Base-by-base conservation (phyloP, 768 basidiomycete species). In the Termitomyces titanicus region DNA sequence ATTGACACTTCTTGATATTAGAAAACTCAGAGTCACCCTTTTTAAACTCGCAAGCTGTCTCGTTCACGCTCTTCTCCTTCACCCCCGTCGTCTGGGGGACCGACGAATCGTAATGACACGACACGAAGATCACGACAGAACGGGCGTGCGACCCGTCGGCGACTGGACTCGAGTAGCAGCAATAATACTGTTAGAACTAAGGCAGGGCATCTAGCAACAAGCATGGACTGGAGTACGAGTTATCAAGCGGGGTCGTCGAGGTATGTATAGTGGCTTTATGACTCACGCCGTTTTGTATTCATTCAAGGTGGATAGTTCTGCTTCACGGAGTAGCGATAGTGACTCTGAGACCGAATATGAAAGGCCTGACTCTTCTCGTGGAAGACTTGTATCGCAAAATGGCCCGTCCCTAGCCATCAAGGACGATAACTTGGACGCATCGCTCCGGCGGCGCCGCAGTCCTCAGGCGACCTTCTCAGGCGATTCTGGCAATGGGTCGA, bases 201-300 rank as follows among this genome's bases (percentile, higher is more conserved):
- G 27, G 37, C 60, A 3, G 63, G 55, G 47, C 67, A 61, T 51
- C 53, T 55, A 42, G 50, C 52, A 40, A 68, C 71, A 54, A 70
- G 69, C 56, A 64, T 84, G 61, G 90, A 85, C 61, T 83, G 90
- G 85, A 93, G 89, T 64, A 92, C 90, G 12, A 92, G 90, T 61
- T 93, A 93, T 70, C 87, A 91, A 55, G 91, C 86, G 27, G 91
- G 91, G 43, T 89, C 89, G 33, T 92, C 89, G 10, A 83, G 87
- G 89, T 88, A 63, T 58, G 80, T 63, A 38, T n/a, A 22, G 15
- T 34, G 56, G 18, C 51, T 47, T n/a, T 2, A 29, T 38, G 29
- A 37, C 20, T 45, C 48, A 47, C 25, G 37, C 37, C 42, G 38
- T 34, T 47, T 27, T n/a, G 17, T 33, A 31, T 47, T 51, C 24